Evolutionary conservation across 2,329 filamentous ascomycete genomes (phyloP), one percentile per base, ranked within the genome.

Genomic region (Akanthomyces muscarius): DNA sequence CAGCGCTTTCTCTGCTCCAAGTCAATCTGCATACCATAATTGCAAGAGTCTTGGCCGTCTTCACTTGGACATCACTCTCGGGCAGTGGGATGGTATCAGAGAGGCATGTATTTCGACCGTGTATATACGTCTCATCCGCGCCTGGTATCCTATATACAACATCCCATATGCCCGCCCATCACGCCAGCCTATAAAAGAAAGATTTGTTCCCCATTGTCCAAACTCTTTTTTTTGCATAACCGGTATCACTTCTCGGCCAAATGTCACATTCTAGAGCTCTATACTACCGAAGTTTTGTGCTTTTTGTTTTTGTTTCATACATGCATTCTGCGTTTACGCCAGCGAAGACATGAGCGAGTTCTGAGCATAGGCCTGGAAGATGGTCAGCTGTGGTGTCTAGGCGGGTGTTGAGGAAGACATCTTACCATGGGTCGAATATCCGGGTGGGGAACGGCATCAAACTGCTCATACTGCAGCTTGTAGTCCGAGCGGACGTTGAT

Each of bases 361-460:
- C 72, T 91, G 88, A 55, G 91, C 91, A 75, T 96, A 96, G 5
- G 92, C 90, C 89, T 91, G 64, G 23, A 14, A 57, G 38, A 76
- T 68, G 75, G 71, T 69, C 63, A 68, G 63, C 21, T 41, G 30
- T 30, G 30, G 8, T 4, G 23, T 41, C 55, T 36, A 21, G 5
- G 42, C 1, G 14, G 30, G 23, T 44, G 5, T 10, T 54, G 11
- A 6, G 14, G 11, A 18, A 8, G 21, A 13, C 47, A 48, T 28
- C 78, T 75, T 75, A 87, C 88, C 89, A 99, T 99, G 16, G 95
- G 94, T 76, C 90, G 92, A 74, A 99, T 95, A 71, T 96, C 86
- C 14, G 95, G 95, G 81, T 99, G 95, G 66, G 93, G 93, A 61
- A 99, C 95, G 8, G 95, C 95, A 70, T 98, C 93, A 69, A 99